Base-by-base conservation (phyloP, 2,329 filamentous ascomycete species). In the Hymenoscyphus infarciens region DNA sequence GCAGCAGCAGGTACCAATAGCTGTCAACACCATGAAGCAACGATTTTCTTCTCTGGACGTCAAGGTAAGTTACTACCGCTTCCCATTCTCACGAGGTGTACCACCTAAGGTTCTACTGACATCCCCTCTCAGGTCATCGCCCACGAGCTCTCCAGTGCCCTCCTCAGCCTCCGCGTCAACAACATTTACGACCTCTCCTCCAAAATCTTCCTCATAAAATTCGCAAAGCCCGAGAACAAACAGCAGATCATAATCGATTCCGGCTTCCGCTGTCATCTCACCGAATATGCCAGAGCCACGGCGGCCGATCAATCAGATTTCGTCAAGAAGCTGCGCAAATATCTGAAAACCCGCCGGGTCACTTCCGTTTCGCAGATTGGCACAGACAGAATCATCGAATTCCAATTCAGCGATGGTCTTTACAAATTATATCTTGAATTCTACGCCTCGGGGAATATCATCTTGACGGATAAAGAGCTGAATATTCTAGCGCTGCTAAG, bases 151-250 rank as follows among this genome's bases (percentile, higher is more conserved):
- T 88, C 92, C 64, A 81, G 84, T 66, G 85, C 83, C 67, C 83
- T 99, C 60, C 85, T 89, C 63, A 86, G 86, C 63, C 82, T 98
- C 66, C 90, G 95, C 67, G 84, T 98, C 58, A 87, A 91, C 66
- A 99, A 99, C 74, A 88, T 97, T 75, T 98, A 99, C 79, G 95
- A 99, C 76, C 86, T 99, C 64, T 96, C 92, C 66, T 92, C 92
- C 68, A 92, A 94, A 74, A 97, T 98, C 73, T 91, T 98, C 73
- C 87, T 98, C 29, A 84, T 99, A 76, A 98, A 97, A 75, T 95
- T 99, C 74, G 87, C 92, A 61, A 96, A 95, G 75, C 92, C 94
- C 53, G 88, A 94, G 73, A 84, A 88, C 69, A 92, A 93, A 76
- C 89, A 95, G 74, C 94, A 98, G 75, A 82, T 99, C 31, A 82